Evolutionary conservation across 164 flowering plant species (phyloP), one percentile per base, ranked within the genome.

Genomic region (Nymphaea colorata): DNA sequence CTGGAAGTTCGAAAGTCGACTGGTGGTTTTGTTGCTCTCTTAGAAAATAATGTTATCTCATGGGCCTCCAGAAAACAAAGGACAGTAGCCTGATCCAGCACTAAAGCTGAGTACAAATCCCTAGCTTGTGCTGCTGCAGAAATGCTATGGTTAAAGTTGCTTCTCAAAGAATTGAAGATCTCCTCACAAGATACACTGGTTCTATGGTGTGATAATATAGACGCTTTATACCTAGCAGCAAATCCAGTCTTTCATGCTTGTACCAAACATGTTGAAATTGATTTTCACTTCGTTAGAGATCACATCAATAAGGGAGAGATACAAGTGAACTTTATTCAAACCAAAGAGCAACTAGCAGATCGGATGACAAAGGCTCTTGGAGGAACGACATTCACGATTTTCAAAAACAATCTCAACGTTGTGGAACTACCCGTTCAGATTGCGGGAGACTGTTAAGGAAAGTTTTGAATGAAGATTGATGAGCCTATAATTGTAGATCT

Each of bases 201-300:
- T 11, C 64, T 62, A 12, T 14, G 14, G 8, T 62, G 64, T 2
- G 64, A 62, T 62, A 62, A 62, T 62, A 14, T 14, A 11, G 18
- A 2, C 18, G 64, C 64, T 25, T 6, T 62, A 6, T 25, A 18
- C 7, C 36, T 62, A 55, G 25, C n/a, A 14, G 18, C 18, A 6
- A 62, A 62, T 62, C 64, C 1, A 6, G 64, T 62, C 64, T 62
- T 62, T 62, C 64, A 62, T 62, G 64, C 64, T 17, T 2, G 64
- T 18, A 62, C 64, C 25, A 62, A 62, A 62, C 64, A 62, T 25
- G 18, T 62, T 14, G 36, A 62, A 17, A 7, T 62, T 17, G 64
- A 62, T 62, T 62, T 11, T 17, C 64, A 62, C 18, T 62, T 62
- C 25, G 8, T 62, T 55, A 55, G 36, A 11, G 64, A 62, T 25